Base-by-base conservation (phyloP, 805 yeast genomes). In the Debaryomyces hansenii region DNA sequence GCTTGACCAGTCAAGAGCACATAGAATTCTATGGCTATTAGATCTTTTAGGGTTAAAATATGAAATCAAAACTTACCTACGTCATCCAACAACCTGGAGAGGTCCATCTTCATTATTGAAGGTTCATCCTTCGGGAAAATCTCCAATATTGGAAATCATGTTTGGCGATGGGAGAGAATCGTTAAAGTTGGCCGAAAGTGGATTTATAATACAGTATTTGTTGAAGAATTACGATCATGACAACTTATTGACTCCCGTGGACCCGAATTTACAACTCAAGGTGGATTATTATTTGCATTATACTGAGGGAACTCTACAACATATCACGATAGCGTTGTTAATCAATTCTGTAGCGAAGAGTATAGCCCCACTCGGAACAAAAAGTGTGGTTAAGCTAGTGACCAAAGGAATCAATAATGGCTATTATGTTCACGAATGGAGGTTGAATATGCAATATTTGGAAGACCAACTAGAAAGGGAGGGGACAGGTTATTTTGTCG, bases 281-380 rank as follows among this genome's bases (percentile, higher is more conserved):
- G 75, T 81, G 27, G 79, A 80, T 50, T 84, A 78, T 59, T 82
- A 67, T 49, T 59, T 82, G 38, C 81, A 80, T 56, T 81, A 77
- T 54, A 60, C 78, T 10, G 92, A 86, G 59, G 88, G 84, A 0
- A 75, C 86, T 14, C 60, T 85, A 16, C 83, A 79, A 57, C 82
- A 80, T 14, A 63, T 75, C 6, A 57, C 78, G 44, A 63, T 71
- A 40, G 47, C 72, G 4, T 59, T 72, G 53, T 59, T 62, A 47
- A 62, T 72, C 67, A 60, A 69, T 67, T 59, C 70, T 3, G 64
- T 64, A 20, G 77, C 76, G 5, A 75, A 69, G 47, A 53, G 63
- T 4, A 52, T 68, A 5, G 72, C 79, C 0, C 84, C 85, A 4
- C 67, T 75, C 52, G 77, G 82, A 10, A 46, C 76, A 20, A 75